Conservation (phyloP, 495 filamentous ascomycete genomes). For the Tirmania nivea region DNA sequence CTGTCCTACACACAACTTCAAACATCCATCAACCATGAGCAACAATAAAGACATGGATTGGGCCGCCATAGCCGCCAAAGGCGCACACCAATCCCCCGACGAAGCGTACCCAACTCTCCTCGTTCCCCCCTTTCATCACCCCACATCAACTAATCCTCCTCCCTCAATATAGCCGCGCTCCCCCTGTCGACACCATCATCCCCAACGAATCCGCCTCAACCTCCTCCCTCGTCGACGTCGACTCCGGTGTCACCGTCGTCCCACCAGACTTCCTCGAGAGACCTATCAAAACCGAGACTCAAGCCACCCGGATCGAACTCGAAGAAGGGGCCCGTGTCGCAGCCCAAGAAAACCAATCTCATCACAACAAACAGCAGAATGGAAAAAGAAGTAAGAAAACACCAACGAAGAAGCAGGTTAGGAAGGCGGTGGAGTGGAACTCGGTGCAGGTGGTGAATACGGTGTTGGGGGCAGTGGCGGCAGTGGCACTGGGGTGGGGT, state of each 20-base stretch:
- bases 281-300: constrained; percentile 48
- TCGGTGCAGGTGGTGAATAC: too few relatives aligned
- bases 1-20: too few relatives aligned
- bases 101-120: not conserved
- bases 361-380: too few relatives aligned
- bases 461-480: too few relatives aligned
- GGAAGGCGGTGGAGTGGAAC: too few relatives aligned
- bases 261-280: constrained; percentile 42
- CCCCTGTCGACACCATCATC: constrained; percentile 39
- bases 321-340: constrained; percentile 12
- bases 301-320: constrained; percentile 41
- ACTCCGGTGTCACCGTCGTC: constrained; percentile 45
- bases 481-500: too few relatives aligned
- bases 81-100: not conserved
- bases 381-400: too few relatives aligned
- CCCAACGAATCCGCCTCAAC: constrained; percentile 30
- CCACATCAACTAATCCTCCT: not conserved
- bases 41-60: too few relatives aligned
- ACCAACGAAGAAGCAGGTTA: too few relatives aligned
- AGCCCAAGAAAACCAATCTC: too few relatives aligned
- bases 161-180: constrained; percentile 1
- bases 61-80: not conserved
- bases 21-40: too few relatives aligned
- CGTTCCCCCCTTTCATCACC: not conserved
- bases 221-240: constrained; percentile 52